Evolutionary conservation across 441 rosid genomes (phyloP), one percentile per base, ranked within the genome.

Genomic region (Brassica hybrid): DNA sequence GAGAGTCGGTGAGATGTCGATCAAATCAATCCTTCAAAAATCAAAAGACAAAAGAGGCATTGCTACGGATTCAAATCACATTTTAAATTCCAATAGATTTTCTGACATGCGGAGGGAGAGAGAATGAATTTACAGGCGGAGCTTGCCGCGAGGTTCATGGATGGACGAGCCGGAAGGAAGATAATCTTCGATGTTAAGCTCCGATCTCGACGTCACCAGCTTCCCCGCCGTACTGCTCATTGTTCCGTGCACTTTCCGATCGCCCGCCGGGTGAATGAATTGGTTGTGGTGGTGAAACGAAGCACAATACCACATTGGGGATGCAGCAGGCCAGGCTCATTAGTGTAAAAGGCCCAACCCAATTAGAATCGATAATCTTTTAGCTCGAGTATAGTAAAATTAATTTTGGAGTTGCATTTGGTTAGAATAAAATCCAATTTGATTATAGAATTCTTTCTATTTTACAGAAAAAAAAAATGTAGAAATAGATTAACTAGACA

Each of bases 101-200:
- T 10, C 36, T 25, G 12, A 74, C 7, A 69, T 25, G 27, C 16
- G 9, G 38, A 34, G 54, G 5, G 30, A n/a, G 27, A 12, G 69
- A 43, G 52, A 45, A 45, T 25, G 16, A 7, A 54, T 19, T 84
- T 27, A 94, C 98, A 94, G 81, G 81, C 91, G 87, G 78, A 92
- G 97, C 85, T 94, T 85, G 83, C 93, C 96, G 72, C 10, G 88
- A 67, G 94, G 98, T 69, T 92, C 90, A 0, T 87, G 80, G 78
- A 96, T 94, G 82, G 98, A 85, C 77, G 88, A 70, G 74, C 97
- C 99, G 8, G 94, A 87, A 50, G 93, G 97, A 71, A 96, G 99
- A 79, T 96, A 96, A 71, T 96, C 99, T 64, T 96, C 99, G 61
- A 96, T 84, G 80, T 93, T 91, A 79, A 94, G 76, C 82, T 96